Percentiles rank a stretch among this genome's conserved stretches.
Conservation (phyloP, 139 green algal genomes). For the Haematococcus lacustris region DNA sequence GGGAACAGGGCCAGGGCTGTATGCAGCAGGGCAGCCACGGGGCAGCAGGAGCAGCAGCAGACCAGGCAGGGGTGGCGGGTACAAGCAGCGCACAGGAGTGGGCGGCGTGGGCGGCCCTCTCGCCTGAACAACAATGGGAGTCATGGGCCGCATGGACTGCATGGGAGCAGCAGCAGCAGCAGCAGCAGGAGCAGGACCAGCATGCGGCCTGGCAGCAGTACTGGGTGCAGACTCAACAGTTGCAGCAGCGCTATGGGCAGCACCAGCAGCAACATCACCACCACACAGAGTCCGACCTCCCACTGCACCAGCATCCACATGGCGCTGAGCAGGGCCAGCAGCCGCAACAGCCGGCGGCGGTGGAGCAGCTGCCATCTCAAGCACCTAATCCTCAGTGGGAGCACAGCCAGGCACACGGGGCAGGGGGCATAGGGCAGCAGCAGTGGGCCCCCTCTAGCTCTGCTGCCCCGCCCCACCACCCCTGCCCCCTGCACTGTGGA, state of each 20-base stretch:
- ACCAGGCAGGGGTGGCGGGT: background rate
- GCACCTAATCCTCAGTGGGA: no score
- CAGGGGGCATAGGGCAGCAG: no score
- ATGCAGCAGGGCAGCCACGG: background rate
- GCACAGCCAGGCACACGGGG: no score
- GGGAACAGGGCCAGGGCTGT: background rate
- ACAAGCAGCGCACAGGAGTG: background rate
- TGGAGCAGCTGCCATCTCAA: no score
- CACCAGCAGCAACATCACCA: background rate
- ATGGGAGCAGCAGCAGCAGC: background rate
- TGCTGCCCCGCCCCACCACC: no score
- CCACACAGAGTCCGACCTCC: no score
- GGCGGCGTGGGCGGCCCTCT: background rate
- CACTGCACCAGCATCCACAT: no score
- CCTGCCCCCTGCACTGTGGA: no score
- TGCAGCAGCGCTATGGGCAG: background rate
- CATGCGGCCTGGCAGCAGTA: slow-evolving; percentile 7
- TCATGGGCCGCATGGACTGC: background rate
- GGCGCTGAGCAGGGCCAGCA: no score
- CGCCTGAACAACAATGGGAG: background rate
- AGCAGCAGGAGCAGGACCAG: background rate
- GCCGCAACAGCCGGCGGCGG: no score
- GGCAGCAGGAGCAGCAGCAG: slow-evolving; percentile 8
- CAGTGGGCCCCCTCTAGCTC: no score
- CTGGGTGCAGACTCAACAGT: background rate